Evolutionary conservation across 192 early-diverging fungal species (phyloP).

Genomic region (Backusella liffmaniae): DNA sequence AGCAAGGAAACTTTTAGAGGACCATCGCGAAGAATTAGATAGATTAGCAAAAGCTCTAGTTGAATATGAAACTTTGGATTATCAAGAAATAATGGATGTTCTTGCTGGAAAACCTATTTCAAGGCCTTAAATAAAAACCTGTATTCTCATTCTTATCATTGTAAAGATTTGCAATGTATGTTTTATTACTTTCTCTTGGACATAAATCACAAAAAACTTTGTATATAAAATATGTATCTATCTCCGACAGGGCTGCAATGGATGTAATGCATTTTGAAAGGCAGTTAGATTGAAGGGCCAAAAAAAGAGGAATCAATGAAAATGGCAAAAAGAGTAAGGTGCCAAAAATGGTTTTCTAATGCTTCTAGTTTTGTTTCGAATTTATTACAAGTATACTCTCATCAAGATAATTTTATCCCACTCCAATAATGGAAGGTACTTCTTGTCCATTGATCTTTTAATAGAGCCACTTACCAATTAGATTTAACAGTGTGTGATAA

Average conservation of each 20-base stretch:
- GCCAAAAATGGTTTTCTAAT: neutral
- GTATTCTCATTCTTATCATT: neutral
- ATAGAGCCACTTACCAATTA: neutral
- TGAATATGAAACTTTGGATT: slow-evolving; percentile 90
- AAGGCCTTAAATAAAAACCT: slow-evolving; percentile 32
- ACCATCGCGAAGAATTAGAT: slow-evolving; percentile 85
- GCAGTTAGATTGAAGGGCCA: neutral
- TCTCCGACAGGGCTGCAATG: neutral
- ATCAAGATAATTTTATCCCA: neutral
- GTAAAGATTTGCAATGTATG: neutral
- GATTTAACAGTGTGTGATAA: neutral
- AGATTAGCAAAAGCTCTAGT: slow-evolving; percentile 89
- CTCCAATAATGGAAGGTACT: neutral
- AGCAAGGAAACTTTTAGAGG: slow-evolving; percentile 68
- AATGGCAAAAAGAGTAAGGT: neutral
- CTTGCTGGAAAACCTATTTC: slow-evolving; percentile 67
- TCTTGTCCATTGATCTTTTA: neutral
- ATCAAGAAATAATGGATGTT: slow-evolving; percentile 81
- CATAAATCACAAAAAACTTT: no score
- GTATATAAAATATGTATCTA: neutral
- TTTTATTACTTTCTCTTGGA: neutral
- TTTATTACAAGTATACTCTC: neutral
- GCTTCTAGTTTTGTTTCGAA: neutral
- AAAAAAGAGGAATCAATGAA: neutral
- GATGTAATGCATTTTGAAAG: neutral